phyloP scores from a whole-genome alignment of 2,329 filamentous ascomycete genomes.

The Venturia oleaginea region DNA sequence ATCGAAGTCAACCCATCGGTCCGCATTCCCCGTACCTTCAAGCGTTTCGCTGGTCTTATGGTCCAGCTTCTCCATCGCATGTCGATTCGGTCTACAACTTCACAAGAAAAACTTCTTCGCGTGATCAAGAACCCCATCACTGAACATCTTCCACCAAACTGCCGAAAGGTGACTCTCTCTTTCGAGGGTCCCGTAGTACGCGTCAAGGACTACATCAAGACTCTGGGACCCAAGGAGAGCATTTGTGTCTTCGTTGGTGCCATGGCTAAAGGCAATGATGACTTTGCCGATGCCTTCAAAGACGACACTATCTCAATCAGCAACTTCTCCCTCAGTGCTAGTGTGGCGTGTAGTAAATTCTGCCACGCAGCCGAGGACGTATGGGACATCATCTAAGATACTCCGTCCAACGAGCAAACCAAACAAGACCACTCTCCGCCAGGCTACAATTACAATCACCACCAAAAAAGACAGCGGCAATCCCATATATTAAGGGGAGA shows the following conservation, averaged over 20 bases:
- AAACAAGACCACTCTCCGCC: not conserved
- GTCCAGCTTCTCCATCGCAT: constrained; percentile 93
- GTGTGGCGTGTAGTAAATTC: constrained; percentile 98
- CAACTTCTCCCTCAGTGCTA: constrained; percentile 94
- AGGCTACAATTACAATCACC: not conserved
- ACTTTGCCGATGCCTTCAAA: constrained; percentile 88
- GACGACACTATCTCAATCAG: constrained; percentile 98
- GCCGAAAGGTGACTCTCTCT: constrained; percentile 92
- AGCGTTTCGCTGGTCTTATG: constrained; percentile 97
- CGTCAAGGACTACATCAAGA: constrained; percentile 79
- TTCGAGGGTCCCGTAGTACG: constrained; percentile 85
- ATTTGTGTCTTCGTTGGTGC: constrained; percentile 96
- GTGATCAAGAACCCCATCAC: constrained; percentile 98
- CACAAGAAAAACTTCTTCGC: constrained; percentile 92
- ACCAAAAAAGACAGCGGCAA: not conserved
- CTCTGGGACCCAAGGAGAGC: constrained; percentile 72
- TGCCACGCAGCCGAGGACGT: constrained; percentile 96
- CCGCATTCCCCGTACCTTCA: constrained; percentile 95
- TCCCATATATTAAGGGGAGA: not conserved
- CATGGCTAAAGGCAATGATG: constrained; percentile 95
- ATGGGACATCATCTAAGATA: constrained; percentile 74
- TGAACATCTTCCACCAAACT: constrained; percentile 92
- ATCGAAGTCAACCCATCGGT: constrained; percentile 98
- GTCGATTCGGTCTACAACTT: constrained; percentile 92
- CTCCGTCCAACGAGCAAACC: not conserved